Evolutionary conservation across 345 rosid genomes (phyloP).

Genomic region (Heritiera fomes): DNA sequence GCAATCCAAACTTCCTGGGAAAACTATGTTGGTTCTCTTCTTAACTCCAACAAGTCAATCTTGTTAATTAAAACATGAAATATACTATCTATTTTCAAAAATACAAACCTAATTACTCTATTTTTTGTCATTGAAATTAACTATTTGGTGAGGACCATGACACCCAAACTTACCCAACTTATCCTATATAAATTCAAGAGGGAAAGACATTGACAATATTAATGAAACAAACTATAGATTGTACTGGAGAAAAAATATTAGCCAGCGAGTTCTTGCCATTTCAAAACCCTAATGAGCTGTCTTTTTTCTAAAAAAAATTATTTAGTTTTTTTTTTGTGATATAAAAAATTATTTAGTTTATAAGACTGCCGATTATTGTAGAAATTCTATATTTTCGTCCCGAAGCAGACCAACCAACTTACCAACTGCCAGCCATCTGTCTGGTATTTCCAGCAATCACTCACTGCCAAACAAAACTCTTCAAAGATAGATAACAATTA

Average conservation of each 20-base stretch:
- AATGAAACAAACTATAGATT: background rate
- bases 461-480: constrained; percentile 4
- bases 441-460: background rate
- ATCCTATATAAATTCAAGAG: background rate
- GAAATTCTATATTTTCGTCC: background rate
- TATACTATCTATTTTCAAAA: background rate
- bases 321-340: background rate
- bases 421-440: background rate
- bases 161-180: background rate
- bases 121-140: background rate
- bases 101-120: background rate
- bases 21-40: background rate
- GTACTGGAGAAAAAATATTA: background rate
- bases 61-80: background rate
- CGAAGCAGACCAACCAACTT: background rate
- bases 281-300: constrained; percentile 12
- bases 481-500: background rate
- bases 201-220: background rate
- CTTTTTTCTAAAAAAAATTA: background rate
- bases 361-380: background rate
- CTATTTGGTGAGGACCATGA: background rate
- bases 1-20: background rate
- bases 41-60: background rate
- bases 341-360: background rate
- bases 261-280: background rate